Evolutionary conservation across 371 early-diverging fungal genomes (phyloP), one percentile per base, ranked within the genome.

Genomic region (Rozella allomycis): DNA sequence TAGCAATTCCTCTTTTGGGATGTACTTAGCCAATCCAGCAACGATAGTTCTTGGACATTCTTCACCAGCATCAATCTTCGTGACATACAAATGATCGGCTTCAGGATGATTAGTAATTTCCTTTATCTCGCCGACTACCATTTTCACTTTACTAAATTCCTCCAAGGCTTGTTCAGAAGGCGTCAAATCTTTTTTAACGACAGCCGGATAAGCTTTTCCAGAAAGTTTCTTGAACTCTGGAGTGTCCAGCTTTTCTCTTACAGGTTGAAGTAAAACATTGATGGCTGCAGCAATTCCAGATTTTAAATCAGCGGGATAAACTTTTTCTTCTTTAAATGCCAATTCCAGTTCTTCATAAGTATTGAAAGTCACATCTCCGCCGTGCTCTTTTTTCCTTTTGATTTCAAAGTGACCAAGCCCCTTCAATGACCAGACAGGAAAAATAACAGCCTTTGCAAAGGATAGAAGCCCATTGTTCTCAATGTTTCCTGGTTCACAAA

Each of bases 261-360:
- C 72, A 30, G 99, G 99, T 7, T 69, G 80, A 35, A 99, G 63
- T 20, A 99, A 54, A 4, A 39, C 58, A 44, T 93, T 83, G 35
- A 99, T 60, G 4, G 79, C 73, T 11, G 72, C 67, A 17, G 78
- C 70, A 2, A 81, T 78, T 37, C 76, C 76, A 34, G 59, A 63
- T 69, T 99, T 99, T 37, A 99, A 66, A 50, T 97, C 97, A n/a
- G 77, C 78, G 13, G 97, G 97, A 52, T 97, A 91, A 23, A 99
- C 57, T 39, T 70, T 57, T 58, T 78, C 77, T 1, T 73, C 75
- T 29, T 49, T 59, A 52, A 93, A 97, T 34, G 79, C 88, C 22
- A 67, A 52, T 50, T 88, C 81, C 18, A 99, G 58, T 7, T 55
- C 65, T 37, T 78, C 69, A 43, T 57, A 82, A 42, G 30, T 52